phyloP scores from a whole-genome alignment of 75 land plant species.

The Adiantum capillusveneris region DNA sequence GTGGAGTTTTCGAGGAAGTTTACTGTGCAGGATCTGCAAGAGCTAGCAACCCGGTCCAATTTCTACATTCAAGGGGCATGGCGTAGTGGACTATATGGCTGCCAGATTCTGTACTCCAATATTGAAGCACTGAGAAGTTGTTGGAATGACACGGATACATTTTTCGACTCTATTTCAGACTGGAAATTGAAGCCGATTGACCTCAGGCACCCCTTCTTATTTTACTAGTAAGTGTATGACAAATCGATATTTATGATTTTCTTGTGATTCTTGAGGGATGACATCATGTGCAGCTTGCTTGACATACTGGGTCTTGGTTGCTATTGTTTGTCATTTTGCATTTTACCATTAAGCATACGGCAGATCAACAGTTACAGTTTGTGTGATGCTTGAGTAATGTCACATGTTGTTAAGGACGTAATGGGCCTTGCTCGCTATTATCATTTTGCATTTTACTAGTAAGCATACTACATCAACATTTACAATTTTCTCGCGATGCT shows the following conservation, averaged over 20 bases:
- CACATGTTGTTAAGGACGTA: too few relatives aligned
- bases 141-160: slow-evolving; percentile 23
- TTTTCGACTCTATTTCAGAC: slow-evolving; percentile 13
- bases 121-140: slow-evolving; percentile 13
- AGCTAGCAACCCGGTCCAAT: slow-evolving; percentile 15
- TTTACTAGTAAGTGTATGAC: slow-evolving; percentile 27
- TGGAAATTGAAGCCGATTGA: slow-evolving; percentile 29
- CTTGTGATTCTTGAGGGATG: slow-evolving; percentile 5
- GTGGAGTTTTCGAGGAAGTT: slow-evolving; percentile 32
- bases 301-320: too few relatives aligned
- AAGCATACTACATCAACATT: too few relatives aligned
- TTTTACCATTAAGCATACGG: too few relatives aligned
- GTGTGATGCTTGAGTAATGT: too few relatives aligned
- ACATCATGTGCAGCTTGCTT: too few relatives aligned
- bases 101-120: slow-evolving; percentile 17
- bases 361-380: too few relatives aligned
- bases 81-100: slow-evolving; percentile 17
- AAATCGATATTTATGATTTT: background rate
- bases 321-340: too few relatives aligned
- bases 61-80: slow-evolving; percentile 19
- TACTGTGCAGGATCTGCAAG: slow-evolving; percentile 9
- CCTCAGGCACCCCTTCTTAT: slow-evolving; percentile 28
- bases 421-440: too few relatives aligned
- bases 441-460: too few relatives aligned
- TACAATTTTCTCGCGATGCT: too few relatives aligned